These are phyloP conservation scores for Moricandia moricandioides DNA, from an alignment of 345 rosid genomes.

Conservation along the genomic window DNA sequence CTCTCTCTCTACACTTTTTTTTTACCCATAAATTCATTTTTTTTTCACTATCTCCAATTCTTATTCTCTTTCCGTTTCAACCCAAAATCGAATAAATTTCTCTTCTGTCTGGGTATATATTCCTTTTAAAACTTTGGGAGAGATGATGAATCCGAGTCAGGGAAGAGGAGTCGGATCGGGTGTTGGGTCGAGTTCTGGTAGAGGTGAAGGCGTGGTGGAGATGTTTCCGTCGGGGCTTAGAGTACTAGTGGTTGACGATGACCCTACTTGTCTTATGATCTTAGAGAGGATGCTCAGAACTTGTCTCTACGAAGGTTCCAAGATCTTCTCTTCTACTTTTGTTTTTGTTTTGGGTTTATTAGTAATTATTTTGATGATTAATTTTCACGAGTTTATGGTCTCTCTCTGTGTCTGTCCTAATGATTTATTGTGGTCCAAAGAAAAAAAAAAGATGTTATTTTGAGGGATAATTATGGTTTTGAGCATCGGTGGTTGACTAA, in stretches of 20 bases:
- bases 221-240: constrained; percentile 82
- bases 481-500: constrained; percentile 38
- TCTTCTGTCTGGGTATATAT: constrained; percentile 13
- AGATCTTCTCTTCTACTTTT: constrained; percentile 7
- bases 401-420: neutral
- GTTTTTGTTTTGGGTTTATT: neutral
- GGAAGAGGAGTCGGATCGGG: constrained; percentile 67
- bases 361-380: neutral
- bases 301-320: constrained; percentile 77
- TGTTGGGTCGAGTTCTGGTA: constrained; percentile 49
- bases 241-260: constrained; percentile 93
- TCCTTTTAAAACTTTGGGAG: constrained; percentile 28
- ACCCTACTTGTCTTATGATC: constrained; percentile 90
- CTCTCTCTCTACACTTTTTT: constrained; percentile 19
- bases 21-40: constrained; percentile 34
- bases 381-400: constrained; percentile 14
- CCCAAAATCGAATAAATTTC: constrained; percentile 14
- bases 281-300: constrained; percentile 87
- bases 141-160: constrained; percentile 64
- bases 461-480: constrained; percentile 37
- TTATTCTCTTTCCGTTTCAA: neutral
- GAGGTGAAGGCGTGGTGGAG: constrained; percentile 49
- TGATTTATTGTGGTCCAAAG: constrained; percentile 33
- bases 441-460: constrained; percentile 19
- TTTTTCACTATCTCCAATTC: constrained; percentile 29